Evolutionary conservation across 2,329 filamentous ascomycete genomes (phyloP).

Genomic region (Fusarium sp.): DNA sequence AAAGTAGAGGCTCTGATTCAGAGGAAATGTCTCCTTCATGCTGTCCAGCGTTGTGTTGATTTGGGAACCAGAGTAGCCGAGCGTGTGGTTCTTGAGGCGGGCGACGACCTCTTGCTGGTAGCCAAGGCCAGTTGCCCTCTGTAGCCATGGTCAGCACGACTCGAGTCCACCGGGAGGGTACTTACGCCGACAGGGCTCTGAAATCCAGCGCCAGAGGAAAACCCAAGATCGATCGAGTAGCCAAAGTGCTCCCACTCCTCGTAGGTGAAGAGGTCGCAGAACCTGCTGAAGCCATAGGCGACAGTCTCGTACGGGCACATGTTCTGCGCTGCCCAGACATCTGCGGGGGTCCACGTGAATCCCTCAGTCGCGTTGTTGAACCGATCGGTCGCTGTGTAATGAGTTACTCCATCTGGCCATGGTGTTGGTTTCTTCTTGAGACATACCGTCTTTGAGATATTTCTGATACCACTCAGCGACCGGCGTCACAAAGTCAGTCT

Average conservation of each 20-base stretch:
- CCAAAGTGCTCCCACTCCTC: slow-evolving; percentile 78
- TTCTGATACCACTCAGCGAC: slow-evolving; percentile 66
- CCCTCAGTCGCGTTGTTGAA: slow-evolving; percentile 64
- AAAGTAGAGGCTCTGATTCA: slow-evolving; percentile 77
- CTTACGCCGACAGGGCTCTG: slow-evolving; percentile 69
- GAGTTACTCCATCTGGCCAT: background rate
- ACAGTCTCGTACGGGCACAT: slow-evolving; percentile 82
- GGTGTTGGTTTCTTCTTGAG: background rate
- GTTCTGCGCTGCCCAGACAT: slow-evolving; percentile 73
- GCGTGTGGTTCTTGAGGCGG: slow-evolving; percentile 72
- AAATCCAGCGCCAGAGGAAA: slow-evolving; percentile 69
- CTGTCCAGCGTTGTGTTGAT: slow-evolving; percentile 77
- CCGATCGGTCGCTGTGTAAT: slow-evolving; percentile 62
- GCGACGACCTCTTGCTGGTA: slow-evolving; percentile 78
- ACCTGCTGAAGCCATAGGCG: slow-evolving; percentile 77
- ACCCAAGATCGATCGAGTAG: slow-evolving; percentile 74
- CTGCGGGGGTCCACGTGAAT: slow-evolving; percentile 70
- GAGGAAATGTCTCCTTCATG: slow-evolving; percentile 73
- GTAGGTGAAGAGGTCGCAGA: slow-evolving; percentile 79
- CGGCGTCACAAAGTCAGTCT: slow-evolving; percentile 62
- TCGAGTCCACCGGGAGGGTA: slow-evolving; percentile 8
- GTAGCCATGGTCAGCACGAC: background rate
- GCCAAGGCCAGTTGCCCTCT: slow-evolving; percentile 76
- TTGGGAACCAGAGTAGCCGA: slow-evolving; percentile 65
- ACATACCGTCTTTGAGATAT: slow-evolving; percentile 69